phyloP scores from a whole-genome alignment of 768 basidiomycete genomes.

The Pleurotus tuber-regium region DNA sequence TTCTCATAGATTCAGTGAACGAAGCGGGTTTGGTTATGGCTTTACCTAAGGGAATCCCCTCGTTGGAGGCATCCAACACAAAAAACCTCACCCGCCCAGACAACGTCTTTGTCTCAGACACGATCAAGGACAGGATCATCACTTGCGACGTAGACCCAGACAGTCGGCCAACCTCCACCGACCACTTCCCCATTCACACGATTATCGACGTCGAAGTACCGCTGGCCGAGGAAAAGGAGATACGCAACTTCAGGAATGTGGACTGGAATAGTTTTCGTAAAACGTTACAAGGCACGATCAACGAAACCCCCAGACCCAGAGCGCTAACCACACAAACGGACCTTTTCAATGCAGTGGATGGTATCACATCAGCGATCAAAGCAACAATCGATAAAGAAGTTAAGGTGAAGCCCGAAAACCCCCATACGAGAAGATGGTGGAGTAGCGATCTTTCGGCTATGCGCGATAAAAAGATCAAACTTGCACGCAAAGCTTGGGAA shows the following conservation, averaged over 20 bases:
- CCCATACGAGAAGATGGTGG: not conserved
- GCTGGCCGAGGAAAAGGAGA: not conserved
- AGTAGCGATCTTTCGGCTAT: not conserved
- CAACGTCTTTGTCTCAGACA: constrained; percentile 36
- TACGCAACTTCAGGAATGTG: constrained; percentile 23
- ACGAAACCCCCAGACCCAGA: not conserved
- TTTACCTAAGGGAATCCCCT: constrained; percentile 31
- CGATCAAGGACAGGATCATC: constrained; percentile 15
- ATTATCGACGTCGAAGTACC: constrained; percentile 15
- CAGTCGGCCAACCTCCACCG: not conserved
- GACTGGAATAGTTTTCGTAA: constrained; percentile 30
- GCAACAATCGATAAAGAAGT: not conserved
- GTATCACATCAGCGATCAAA: not conserved
- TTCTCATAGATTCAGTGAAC: constrained; percentile 23
- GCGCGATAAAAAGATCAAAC: not conserved
- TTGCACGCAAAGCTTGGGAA: not conserved
- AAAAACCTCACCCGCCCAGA: constrained; percentile 33
- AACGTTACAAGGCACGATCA: not conserved
- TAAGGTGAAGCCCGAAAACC: not conserved
- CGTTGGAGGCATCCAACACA: constrained; percentile 22
- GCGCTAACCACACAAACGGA: not conserved
- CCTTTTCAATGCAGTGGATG: not conserved
- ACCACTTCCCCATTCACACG: constrained; percentile 2
- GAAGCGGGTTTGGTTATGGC: constrained; percentile 29
- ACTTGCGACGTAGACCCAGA: not conserved